Percentiles rank a stretch among this genome's conserved stretches.
Evolutionary conservation across 441 rosid genomes (phyloP).

Genomic region (Gossypium davidsonii): DNA sequence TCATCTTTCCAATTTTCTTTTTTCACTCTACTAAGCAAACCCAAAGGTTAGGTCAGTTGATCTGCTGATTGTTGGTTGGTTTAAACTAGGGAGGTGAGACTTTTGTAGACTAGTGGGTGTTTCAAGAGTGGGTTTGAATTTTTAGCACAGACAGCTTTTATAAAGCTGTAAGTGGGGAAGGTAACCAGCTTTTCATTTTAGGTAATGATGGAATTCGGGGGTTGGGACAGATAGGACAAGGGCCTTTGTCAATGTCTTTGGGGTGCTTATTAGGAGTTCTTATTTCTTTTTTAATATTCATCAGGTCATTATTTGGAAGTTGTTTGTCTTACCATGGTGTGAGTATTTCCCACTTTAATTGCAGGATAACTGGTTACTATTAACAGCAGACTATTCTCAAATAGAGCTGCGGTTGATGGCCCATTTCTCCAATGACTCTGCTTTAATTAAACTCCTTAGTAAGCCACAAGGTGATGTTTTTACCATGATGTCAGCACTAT

Average conservation of each 20-base stretch:
- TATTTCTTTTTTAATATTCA: background rate
- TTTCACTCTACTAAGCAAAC: background rate
- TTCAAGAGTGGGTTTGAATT: background rate
- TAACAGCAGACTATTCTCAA: slow-evolving; percentile 97
- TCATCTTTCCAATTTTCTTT: background rate
- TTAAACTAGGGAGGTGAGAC: background rate
- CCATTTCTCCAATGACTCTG: slow-evolving; percentile 79
- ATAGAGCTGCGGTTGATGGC: slow-evolving; percentile 94
- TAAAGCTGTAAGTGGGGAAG: background rate
- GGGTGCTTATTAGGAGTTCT: background rate
- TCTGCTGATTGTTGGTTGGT: background rate
- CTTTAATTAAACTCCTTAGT: slow-evolving; percentile 69
- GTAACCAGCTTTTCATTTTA: background rate
- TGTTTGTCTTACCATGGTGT: background rate
- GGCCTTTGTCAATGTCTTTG: background rate
- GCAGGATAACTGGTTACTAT: slow-evolving; percentile 91
- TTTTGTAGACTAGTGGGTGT: background rate
- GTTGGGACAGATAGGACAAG: background rate
- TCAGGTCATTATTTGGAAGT: background rate
- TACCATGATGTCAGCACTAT: slow-evolving; percentile 79
- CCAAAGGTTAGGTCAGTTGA: background rate
- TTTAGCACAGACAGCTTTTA: background rate
- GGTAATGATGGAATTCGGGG: background rate
- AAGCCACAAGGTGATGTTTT: slow-evolving; percentile 84
- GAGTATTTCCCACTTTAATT: slow-evolving; percentile 19